Evolutionary conservation across 768 basidiomycete genomes (phyloP), one percentile per base, ranked within the genome.

Genomic region (Naganishia vishniacii): DNA sequence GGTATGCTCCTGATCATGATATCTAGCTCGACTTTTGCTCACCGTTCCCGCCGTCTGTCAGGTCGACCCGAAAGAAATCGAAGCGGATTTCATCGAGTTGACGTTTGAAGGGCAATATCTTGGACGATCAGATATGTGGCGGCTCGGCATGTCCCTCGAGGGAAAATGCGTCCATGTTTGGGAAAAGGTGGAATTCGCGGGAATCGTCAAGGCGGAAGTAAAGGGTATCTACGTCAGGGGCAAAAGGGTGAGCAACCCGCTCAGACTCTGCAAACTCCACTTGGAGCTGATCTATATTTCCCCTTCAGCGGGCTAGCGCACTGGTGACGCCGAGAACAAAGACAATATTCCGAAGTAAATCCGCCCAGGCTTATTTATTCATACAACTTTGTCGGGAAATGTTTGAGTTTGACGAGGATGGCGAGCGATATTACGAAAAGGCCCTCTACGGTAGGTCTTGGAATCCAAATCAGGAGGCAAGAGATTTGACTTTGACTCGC

Each of bases 81-180:
- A 75, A 32, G 71, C 72, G 20, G 75, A 78, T 48, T 74, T 71
- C 61, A 82, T 98, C 53, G 94, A 98, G 72, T 83, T 98, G 62
- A 85, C 85, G 48, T 98, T 98, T 72, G 88, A 89, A 67, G 92
- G 95, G 74, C 91, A 94, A 73, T 97, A 97, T 74, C 81, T 97
- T 16, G 94, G 93, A 16, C 84, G 95, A 48, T 91, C 88, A 66
- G 95, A 97, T 69, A 94, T 95, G 91, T 97, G 93, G 91, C 81
- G 91, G 49, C 81, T 97, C 8, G 86, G 85, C n/a, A 85, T 88
- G 73, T 82, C 86, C 56, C 81, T 97, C 16, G 85, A 86, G 28
- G 86, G 85, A 9, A 85, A 86, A 70, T 92, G 89, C 72, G 80
- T 95, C 23, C 87, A 91, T 72, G 82, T 84, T 0, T 85, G 88